Base-by-base conservation (phyloP, 495 filamentous ascomycete genomes). In the Hypomontagnella monticulosa region DNA sequence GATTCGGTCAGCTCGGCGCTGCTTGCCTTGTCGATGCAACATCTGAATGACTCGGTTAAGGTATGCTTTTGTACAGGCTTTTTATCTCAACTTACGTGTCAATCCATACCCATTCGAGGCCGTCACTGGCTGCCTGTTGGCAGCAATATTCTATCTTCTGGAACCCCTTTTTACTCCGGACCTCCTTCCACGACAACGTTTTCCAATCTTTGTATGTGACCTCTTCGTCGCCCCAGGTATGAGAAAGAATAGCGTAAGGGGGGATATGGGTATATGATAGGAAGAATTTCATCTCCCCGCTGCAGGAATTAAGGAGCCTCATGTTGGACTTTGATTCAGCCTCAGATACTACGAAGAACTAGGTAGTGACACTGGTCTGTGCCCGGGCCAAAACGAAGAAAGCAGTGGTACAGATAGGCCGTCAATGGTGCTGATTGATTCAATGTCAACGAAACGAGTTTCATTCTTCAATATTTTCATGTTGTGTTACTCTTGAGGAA, bases 1-100 rank as follows among this genome's bases (percentile, higher is more conserved):
- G 75, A 58, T 42, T 76, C 71, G 10, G 72, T 70, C 0, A 80
- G 72, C 66, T 80, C 78, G 10, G 76, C 70, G 47, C 70, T 74
- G 41, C 66, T 77, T 9, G 20, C 61, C 56, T 80, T 77, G 67
- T 80, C 71, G 30, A 81, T 80, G 49, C 75, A 79, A 44, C 72
- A 79, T 9, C 67, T 76, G 7, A 11, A 27, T 46, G 5, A 7
- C 20, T 19, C 33, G 10, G 40, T 66, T 12, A 10, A 8, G 11
- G 18, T 11, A 1, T 16, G 8, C 11, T 53, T 10, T 37, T 16
- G 15, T 14, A 15, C 40, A 19, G n/a, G 36, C n/a, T 14, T 52
- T 11, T 34, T 6, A 15, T 8, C 23, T 12, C 32, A 8, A 54
- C 66, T 69, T 55, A 64, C 61, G 73, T 79, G 44, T 79, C 76